These are phyloP conservation scores for Populus euphratica DNA, from an alignment of 345 rosid species.

Conservation along the genomic window DNA sequence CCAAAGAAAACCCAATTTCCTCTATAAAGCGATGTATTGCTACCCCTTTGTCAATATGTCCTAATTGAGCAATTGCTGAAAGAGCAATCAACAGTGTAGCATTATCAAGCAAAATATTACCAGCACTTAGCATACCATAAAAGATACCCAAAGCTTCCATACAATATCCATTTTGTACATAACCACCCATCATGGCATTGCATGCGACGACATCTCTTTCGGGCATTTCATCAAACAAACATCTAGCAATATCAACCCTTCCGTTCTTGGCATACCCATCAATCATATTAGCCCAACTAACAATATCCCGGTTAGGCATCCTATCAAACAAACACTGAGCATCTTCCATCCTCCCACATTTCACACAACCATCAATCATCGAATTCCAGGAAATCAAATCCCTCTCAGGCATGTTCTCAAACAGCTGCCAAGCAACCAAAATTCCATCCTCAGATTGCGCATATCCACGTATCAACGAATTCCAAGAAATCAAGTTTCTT, in stretches of 20 bases:
- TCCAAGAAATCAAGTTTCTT: constrained; percentile 60
- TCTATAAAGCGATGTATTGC: constrained; percentile 28
- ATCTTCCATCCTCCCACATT: constrained; percentile 37
- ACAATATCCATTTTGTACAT: constrained; percentile 28
- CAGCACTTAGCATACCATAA: constrained; percentile 21
- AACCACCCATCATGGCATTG: constrained; percentile 46
- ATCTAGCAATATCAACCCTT: constrained; percentile 22
- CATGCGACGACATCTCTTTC: constrained; percentile 42
- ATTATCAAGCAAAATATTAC: constrained; percentile 28
- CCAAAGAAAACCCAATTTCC: constrained; percentile 17
- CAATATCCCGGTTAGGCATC: constrained; percentile 44
- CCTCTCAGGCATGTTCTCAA: constrained; percentile 50
- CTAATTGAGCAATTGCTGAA: constrained; percentile 39
- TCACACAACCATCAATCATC: constrained; percentile 39
- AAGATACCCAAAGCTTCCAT: constrained; percentile 41
- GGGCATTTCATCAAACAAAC: constrained; percentile 38
- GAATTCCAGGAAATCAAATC: constrained; percentile 50
- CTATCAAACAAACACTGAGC: constrained; percentile 38
- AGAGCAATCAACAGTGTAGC: constrained; percentile 33
- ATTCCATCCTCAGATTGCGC: constrained; percentile 36
- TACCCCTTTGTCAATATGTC: constrained; percentile 30
- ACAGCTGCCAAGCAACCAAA: constrained; percentile 38
- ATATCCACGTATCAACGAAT: constrained; percentile 57
- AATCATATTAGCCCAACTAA: constrained; percentile 45
- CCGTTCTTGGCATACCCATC: constrained; percentile 45